Evolutionary conservation across 208 protist genomes (phyloP), one percentile per base, ranked within the genome.

Genomic region (Leishmania arabica): DNA sequence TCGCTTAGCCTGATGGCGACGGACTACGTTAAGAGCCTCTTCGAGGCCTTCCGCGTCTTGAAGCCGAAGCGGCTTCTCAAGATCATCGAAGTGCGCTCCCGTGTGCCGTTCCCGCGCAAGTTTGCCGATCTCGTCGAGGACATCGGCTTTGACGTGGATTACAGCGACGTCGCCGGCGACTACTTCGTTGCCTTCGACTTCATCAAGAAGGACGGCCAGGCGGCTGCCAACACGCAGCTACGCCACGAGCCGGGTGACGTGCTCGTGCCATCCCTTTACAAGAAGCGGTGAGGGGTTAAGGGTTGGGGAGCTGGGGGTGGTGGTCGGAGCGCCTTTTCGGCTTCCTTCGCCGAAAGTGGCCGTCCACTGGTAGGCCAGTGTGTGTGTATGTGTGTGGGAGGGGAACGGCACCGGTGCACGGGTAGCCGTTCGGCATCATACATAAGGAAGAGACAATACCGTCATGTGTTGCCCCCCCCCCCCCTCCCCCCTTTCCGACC

Each of bases 1-100:
- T 98, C 94, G 27, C 84, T 99, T 8, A 97, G 95, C 62, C 84
- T 99, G 40, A 99, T 99, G 98, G 94, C 97, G 27, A 99, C 98
- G n/a, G 97, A 99, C 86, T 98, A 97, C 80, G 83, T 93, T 8
- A 91, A 98, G 58, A 98, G 95, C 73, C 69, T 99, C 4, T 89
- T 90, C 53, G 98, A 99, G 86, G 97, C 97, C 2, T 94, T 98
- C 75, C 93, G 98, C 76, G 86, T 98, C 42, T 80, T 99, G 56
- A 98, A 98, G 81, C 91, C 91, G 27, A 91, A 91, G 60, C 92
- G 91, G 56, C 70, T 96, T 60, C 84, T 99, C 64, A 98, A 97
- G 88, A 98, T 99, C 69, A 89, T 98, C 24, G 98, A 99, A 85
- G 96, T 98, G 45, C 94, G 95, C 75, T 98, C 96, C 3, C 93